Conservation (phyloP, 371 early-diverging fungal species). For the Rhizopus delemar region DNA sequence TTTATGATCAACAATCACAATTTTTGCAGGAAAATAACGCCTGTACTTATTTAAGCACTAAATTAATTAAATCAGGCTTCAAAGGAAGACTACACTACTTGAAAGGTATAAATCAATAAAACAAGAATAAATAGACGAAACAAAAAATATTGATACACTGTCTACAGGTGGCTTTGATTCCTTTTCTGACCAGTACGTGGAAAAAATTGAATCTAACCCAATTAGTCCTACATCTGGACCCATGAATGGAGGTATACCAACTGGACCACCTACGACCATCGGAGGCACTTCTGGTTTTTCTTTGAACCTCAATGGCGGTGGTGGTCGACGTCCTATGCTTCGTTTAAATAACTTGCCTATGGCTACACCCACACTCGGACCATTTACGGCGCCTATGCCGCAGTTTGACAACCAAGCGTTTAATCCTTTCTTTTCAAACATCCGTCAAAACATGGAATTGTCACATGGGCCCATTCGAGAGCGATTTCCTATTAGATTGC, state of each 20-base stretch:
- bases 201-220: conserved; percentile 31
- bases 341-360: conserved; percentile 25
- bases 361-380: conserved; percentile 30
- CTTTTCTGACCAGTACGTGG: conserved; percentile 27
- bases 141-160: not conserved
- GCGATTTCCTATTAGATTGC: conserved; percentile 37
- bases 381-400: conserved; percentile 46
- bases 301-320: conserved; percentile 13
- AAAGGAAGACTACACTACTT: conserved; percentile 51
- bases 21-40: conserved; percentile 46
- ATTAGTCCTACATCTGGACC: conserved; percentile 1
- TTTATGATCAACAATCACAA: conserved; percentile 57
- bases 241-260: not conserved
- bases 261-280: conserved; percentile 22
- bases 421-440: conserved; percentile 49
- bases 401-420: conserved; percentile 41
- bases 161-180: conserved; percentile 48
- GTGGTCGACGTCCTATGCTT: conserved; percentile 37
- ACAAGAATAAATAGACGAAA: not conserved
- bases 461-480: conserved; percentile 41
- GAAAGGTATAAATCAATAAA: conserved; percentile 34
- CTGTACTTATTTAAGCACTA: conserved; percentile 42
- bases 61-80: conserved; percentile 35
- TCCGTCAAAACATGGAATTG: conserved; percentile 45
- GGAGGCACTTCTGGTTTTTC: conserved; percentile 15